These are phyloP conservation scores for Lactarius pseudohatsudake DNA, from an alignment of 768 basidiomycete species.

Conservation along the genomic window DNA sequence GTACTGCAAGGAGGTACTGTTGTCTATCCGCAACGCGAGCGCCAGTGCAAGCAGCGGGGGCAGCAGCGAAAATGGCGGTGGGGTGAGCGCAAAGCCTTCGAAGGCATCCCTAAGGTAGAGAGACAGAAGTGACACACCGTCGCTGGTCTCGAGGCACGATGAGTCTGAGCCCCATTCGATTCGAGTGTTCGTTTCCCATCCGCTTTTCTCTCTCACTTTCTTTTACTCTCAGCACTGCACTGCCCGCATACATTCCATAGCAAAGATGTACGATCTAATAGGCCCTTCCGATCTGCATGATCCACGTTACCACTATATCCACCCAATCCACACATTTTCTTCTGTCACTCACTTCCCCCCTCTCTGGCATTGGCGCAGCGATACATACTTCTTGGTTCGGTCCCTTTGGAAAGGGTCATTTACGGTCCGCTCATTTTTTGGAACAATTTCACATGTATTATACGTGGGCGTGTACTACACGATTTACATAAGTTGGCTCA, in stretches of 20 bases:
- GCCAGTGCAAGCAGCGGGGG: constrained; percentile 30
- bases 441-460: constrained; percentile 14
- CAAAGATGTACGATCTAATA: constrained; percentile 26
- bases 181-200: constrained; percentile 1
- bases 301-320: constrained; percentile 16
- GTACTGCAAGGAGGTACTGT: constrained; percentile 83
- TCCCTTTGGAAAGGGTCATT: constrained; percentile 11
- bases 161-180: neutral
- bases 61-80: constrained; percentile 12
- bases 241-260: constrained; percentile 10
- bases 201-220: neutral
- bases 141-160: neutral
- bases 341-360: neutral
- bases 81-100: constrained; percentile 9
- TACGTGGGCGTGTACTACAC: no score
- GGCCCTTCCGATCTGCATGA: constrained; percentile 19
- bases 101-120: constrained; percentile 21
- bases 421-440: constrained; percentile 6
- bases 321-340: neutral
- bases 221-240: constrained; percentile 1
- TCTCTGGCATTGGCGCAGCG: neutral
- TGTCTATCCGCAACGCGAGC: constrained; percentile 65
- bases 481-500: no score
- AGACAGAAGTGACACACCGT: neutral
- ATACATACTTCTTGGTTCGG: constrained; percentile 16